phyloP scores from a whole-genome alignment of 1,139 yeast species.

The Nakaseomyces delphensis region DNA sequence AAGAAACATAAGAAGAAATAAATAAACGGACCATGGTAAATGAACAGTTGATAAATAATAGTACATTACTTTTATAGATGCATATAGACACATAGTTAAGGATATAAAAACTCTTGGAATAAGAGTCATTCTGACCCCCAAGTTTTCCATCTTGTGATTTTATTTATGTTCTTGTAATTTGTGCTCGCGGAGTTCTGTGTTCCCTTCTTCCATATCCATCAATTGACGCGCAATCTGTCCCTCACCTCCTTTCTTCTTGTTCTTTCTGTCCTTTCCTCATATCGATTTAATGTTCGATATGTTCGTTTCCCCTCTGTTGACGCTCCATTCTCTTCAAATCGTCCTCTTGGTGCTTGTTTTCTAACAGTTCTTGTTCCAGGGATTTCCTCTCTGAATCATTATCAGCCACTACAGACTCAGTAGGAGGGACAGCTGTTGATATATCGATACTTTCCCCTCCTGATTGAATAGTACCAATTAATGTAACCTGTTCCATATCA shows the following conservation, averaged over 20 bases:
- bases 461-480: background rate
- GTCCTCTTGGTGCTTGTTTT: background rate
- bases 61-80: background rate
- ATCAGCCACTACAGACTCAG: background rate
- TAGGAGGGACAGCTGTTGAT: background rate
- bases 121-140: background rate
- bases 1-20: slow-evolving; percentile 6
- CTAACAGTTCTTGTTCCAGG: background rate
- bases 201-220: background rate
- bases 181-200: background rate
- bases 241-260: background rate
- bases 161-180: background rate
- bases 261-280: background rate
- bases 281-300: background rate
- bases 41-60: background rate
- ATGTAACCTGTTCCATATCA: slow-evolving; percentile 4
- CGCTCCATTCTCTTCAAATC: background rate
- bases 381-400: background rate
- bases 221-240: background rate
- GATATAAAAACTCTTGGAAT: background rate
- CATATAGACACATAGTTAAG: background rate
- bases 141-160: background rate
- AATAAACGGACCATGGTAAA: too few species aligned
- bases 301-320: background rate
- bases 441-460: background rate